Evolutionary conservation across 2,329 filamentous ascomycete genomes (phyloP).

Genomic region (Fonsecaea multimorphosa): DNA sequence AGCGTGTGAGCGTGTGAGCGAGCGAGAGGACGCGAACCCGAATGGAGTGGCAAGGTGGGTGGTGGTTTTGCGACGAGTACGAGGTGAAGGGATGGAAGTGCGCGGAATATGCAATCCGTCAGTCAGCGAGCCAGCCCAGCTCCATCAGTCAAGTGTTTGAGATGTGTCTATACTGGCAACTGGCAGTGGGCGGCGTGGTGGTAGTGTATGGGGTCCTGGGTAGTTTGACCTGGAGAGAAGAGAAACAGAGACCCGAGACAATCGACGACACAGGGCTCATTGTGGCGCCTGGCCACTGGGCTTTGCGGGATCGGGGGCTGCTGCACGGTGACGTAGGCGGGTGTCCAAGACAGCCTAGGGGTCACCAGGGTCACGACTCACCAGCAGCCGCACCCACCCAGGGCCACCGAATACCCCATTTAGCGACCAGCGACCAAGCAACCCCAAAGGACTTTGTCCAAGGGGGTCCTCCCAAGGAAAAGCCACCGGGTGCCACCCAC

Average conservation of each 20-base stretch:
- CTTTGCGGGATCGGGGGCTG: neutral
- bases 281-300: constrained; percentile 9
- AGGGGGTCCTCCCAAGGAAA: neutral
- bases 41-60: neutral
- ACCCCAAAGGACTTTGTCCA: too few relatives aligned
- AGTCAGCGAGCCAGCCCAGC: neutral
- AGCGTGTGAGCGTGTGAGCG: neutral
- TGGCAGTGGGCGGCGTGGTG: neutral
- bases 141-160: neutral
- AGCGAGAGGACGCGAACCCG: neutral
- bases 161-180: neutral
- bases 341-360: neutral
- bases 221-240: constrained; percentile 1
- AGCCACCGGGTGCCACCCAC: constrained; percentile 12
- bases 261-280: constrained; percentile 4
- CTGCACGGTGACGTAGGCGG: constrained; percentile 3
- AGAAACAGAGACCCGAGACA: constrained; percentile 8
- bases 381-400: neutral
- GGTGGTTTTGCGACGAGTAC: neutral
- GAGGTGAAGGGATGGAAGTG: neutral
- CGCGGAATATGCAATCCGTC: neutral
- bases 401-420: neutral
- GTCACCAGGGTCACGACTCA: neutral
- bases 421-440: neutral
- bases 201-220: neutral